Percentiles rank a stretch among this genome's conserved stretches.
phyloP scores from a whole-genome alignment of 2,329 filamentous ascomycete genomes.

The Acephala macrosclerotiorum region DNA sequence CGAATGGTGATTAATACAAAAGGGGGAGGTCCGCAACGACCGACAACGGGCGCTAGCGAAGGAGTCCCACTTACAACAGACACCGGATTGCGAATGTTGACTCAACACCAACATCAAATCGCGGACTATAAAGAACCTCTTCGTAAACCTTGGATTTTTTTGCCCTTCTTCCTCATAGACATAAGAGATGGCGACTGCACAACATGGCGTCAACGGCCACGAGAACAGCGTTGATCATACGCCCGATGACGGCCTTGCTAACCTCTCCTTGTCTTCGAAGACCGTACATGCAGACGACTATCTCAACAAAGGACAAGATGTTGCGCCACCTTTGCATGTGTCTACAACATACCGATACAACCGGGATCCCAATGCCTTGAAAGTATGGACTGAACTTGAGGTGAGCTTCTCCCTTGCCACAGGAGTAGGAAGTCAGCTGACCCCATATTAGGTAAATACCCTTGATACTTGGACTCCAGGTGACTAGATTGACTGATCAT shows the following conservation, averaged over 20 bases:
- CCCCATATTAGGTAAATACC: conserved; percentile 48
- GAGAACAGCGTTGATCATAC: conserved; percentile 21
- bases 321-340: conserved; percentile 89
- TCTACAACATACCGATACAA: conserved; percentile 91
- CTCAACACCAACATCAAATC: neutral
- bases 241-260: conserved; percentile 27
- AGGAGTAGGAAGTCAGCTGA: conserved; percentile 37
- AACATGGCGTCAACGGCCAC: conserved; percentile 25
- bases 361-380: conserved; percentile 71
- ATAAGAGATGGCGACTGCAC: conserved; percentile 21
- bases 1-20: neutral
- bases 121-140: neutral
- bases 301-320: conserved; percentile 76
- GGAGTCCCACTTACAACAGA: neutral
- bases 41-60: conserved; percentile 4
- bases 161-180: neutral
- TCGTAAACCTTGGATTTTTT: neutral
- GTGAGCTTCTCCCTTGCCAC: conserved; percentile 51
- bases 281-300: conserved; percentile 85
- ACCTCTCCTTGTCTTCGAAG: conserved; percentile 68
- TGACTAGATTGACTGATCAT: too few relatives aligned
- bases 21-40: neutral
- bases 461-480: too few relatives aligned
- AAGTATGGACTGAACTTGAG: conserved; percentile 57
- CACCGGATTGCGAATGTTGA: neutral